Percentiles rank a stretch among this genome's conserved stretches.
Evolutionary conservation across 2,329 filamentous ascomycete species (phyloP).

Genomic region (Coniella lustricola): DNA sequence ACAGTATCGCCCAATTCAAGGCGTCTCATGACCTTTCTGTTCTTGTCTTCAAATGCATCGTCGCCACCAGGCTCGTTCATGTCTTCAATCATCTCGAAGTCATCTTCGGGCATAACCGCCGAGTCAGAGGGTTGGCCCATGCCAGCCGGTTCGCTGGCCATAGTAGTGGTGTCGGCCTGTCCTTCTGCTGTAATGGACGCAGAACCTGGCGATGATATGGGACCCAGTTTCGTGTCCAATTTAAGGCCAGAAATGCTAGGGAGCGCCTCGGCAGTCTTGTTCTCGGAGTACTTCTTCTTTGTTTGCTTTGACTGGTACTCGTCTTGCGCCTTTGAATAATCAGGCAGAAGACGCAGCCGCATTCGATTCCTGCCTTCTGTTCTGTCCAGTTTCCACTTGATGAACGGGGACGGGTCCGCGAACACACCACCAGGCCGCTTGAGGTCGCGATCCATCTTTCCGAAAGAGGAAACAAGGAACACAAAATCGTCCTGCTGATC

Average conservation of each 20-base stretch:
- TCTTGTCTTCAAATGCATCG: conserved; percentile 89
- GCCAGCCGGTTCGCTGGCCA: conserved; percentile 19
- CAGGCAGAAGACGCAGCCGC: conserved; percentile 79
- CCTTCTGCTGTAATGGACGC: conserved; percentile 11
- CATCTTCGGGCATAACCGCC: conserved; percentile 61
- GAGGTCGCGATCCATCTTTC: conserved; percentile 71
- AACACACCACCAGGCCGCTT: conserved; percentile 76
- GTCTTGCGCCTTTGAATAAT: conserved; percentile 59
- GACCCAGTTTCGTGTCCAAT: conserved; percentile 24
- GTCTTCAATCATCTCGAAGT: conserved; percentile 93
- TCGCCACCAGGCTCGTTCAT: conserved; percentile 73
- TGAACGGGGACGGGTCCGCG: conserved; percentile 47
- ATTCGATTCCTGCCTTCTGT: conserved; percentile 95
- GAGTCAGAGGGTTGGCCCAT: conserved; percentile 23
- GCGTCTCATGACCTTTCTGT: conserved; percentile 93
- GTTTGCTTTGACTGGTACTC: conserved; percentile 72
- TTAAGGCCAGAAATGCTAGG: conserved; percentile 13
- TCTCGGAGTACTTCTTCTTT: conserved; percentile 18
- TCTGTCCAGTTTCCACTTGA: conserved; percentile 88
- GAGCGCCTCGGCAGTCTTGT: conserved; percentile 19
- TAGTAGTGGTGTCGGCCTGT: conserved; percentile 12
- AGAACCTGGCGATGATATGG: conserved; percentile 2
- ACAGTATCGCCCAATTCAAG: conserved; percentile 86
- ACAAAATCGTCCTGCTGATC: conserved; percentile 87
- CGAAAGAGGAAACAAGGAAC: conserved; percentile 69